Evolutionary conservation across 306 rosid genomes (phyloP).

Genomic region (Hippophae rhamnoides): DNA sequence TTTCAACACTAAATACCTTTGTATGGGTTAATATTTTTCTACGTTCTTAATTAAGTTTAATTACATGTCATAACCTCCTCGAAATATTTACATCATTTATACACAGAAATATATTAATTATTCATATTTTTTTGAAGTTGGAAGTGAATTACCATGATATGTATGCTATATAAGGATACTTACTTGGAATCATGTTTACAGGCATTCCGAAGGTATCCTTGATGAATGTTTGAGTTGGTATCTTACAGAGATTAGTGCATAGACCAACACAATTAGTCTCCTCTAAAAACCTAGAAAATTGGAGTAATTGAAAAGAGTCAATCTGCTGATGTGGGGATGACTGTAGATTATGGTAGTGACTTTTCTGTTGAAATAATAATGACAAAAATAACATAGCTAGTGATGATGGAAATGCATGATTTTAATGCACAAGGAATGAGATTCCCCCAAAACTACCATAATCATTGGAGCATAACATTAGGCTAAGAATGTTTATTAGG

Average conservation of each 20-base stretch:
- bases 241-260: slow-evolving; percentile 82
- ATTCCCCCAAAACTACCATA: slow-evolving; percentile 16
- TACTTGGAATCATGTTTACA: slow-evolving; percentile 86
- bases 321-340: slow-evolving; percentile 3
- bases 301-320: slow-evolving; percentile 1
- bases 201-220: slow-evolving; percentile 73
- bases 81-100: no score
- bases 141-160: background rate
- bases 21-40: no score
- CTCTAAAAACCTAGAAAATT: slow-evolving; percentile 63
- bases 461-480: slow-evolving; percentile 28
- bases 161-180: slow-evolving; percentile 19
- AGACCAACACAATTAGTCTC: slow-evolving; percentile 74
- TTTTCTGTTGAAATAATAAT: slow-evolving; percentile 20
- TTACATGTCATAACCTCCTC: no score
- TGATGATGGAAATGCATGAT: slow-evolving; percentile 28
- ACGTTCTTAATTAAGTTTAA: no score
- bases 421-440: slow-evolving; percentile 21
- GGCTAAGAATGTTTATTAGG: slow-evolving; percentile 30
- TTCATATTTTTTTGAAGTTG: background rate
- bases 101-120: no score
- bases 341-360: background rate
- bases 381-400: slow-evolving; percentile 20
- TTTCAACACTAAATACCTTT: no score
- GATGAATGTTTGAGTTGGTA: slow-evolving; percentile 69